phyloP scores from a whole-genome alignment of 176 grass and related monocot species.

The Aegilops sharonensis region DNA sequence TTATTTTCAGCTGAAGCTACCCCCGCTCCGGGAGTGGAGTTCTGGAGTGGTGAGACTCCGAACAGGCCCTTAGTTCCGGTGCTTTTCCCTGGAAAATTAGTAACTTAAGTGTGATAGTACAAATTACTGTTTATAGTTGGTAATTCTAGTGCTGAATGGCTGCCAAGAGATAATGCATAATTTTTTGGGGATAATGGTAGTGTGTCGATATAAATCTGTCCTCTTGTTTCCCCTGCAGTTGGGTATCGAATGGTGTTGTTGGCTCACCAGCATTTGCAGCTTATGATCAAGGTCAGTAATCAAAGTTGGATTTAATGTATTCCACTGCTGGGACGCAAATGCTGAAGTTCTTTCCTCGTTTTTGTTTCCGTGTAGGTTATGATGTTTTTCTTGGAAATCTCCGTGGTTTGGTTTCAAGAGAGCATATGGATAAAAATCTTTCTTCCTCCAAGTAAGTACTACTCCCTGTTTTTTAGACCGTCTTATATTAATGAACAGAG shows the following conservation, averaged over 20 bases:
- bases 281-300: slow-evolving; percentile 86
- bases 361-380: slow-evolving; percentile 55
- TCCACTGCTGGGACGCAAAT: slow-evolving; percentile 4
- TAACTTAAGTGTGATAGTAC: background rate
- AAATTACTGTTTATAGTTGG: background rate
- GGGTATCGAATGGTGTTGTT: slow-evolving; percentile 97
- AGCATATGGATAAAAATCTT: slow-evolving; percentile 78
- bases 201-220: background rate
- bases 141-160: background rate
- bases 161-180: background rate
- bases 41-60: too few relatives aligned
- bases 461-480: too few relatives aligned
- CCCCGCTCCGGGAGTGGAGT: too few relatives aligned
- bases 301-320: slow-evolving; percentile 16
- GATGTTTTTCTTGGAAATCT: slow-evolving; percentile 99
- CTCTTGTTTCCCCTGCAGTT: slow-evolving; percentile 40
- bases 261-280: slow-evolving; percentile 98
- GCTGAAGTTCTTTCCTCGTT: background rate
- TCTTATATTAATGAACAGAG: too few relatives aligned
- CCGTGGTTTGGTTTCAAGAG: slow-evolving; percentile 88
- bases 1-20: too few relatives aligned
- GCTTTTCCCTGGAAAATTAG: background rate
- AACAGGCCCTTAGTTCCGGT: background rate
- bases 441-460: slow-evolving; percentile 87
- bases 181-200: background rate